phyloP scores from a whole-genome alignment of 768 basidiomycete species.

The Psilocybe sp. region DNA sequence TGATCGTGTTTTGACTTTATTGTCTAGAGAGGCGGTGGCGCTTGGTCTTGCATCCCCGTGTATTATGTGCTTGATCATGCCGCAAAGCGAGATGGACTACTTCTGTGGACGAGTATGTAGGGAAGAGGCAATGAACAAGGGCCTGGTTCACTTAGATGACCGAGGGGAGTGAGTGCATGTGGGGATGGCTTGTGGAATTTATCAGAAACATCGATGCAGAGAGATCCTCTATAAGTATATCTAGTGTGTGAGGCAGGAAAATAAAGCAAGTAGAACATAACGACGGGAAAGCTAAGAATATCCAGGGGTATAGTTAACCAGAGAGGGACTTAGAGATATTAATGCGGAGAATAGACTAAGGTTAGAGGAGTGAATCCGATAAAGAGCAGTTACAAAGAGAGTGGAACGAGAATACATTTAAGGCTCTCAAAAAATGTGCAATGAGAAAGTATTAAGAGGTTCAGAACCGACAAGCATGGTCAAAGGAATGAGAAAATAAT shows the following conservation, averaged over 20 bases:
- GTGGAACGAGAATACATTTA: no score
- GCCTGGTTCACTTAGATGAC: constrained; percentile 8
- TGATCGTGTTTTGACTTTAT: not conserved
- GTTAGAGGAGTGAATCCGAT: no score
- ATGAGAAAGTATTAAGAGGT: no score
- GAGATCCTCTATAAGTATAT: not conserved
- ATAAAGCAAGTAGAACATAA: not conserved
- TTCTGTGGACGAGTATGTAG: constrained; percentile 60
- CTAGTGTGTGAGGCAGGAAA: not conserved
- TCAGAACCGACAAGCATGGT: no score
- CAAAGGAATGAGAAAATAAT: no score
- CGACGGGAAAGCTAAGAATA: not conserved
- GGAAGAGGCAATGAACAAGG: constrained; percentile 58
- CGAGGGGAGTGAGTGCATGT: not conserved
- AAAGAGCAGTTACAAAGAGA: no score
- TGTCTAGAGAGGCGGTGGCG: constrained; percentile 56
- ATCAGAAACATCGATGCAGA: no score
- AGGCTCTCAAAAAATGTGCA: no score
- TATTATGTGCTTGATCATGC: constrained; percentile 62
- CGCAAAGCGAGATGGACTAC: constrained; percentile 59
- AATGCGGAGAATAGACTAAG: not conserved
- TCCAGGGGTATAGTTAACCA: not conserved
- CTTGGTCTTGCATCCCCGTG: constrained; percentile 51
- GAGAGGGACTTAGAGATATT: not conserved
- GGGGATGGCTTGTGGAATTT: no score